phyloP scores from a whole-genome alignment of 176 grass and related monocot genomes.

The Secale cereale region DNA sequence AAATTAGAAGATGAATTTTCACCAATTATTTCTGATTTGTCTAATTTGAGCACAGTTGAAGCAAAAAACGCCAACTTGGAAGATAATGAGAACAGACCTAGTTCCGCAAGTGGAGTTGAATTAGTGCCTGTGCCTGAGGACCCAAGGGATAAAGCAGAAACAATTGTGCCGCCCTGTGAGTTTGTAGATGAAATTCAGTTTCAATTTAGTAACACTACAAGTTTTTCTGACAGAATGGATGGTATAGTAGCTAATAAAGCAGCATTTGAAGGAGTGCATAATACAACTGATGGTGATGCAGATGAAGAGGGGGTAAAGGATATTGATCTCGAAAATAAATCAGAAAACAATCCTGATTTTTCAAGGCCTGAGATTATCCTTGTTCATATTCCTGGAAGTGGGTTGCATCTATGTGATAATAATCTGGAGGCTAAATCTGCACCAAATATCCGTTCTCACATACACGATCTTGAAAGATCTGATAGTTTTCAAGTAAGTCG shows the following conservation, averaged over 20 bases:
- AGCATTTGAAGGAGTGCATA: constrained; percentile 23
- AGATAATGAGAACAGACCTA: background rate
- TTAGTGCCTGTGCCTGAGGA: constrained; percentile 2
- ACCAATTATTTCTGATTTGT: constrained; percentile 9
- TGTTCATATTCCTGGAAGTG: constrained; percentile 56
- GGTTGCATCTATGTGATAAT: constrained; percentile 24
- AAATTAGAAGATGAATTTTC: constrained; percentile 13
- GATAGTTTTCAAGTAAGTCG: constrained; percentile 58
- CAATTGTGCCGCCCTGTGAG: background rate
- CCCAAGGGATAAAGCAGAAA: background rate
- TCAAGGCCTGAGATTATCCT: constrained; percentile 42
- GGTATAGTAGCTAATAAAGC: constrained; percentile 20
- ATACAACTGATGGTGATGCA: constrained; percentile 33
- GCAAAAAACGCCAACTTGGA: constrained; percentile 5
- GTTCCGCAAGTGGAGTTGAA: constrained; percentile 21
- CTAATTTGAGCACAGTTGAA: constrained; percentile 19
- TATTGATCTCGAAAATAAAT: background rate
- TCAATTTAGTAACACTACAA: constrained; percentile 59
- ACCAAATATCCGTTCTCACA: constrained; percentile 63
- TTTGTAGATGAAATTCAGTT: constrained; percentile 57
- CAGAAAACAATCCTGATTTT: constrained; percentile 31
- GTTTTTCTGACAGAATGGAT: constrained; percentile 40
- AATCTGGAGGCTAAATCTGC: constrained; percentile 57
- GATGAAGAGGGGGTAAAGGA: constrained; percentile 31
- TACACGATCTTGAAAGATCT: constrained; percentile 65